Conservation (phyloP, 805 yeast species). For the Saitoella complicata region DNA sequence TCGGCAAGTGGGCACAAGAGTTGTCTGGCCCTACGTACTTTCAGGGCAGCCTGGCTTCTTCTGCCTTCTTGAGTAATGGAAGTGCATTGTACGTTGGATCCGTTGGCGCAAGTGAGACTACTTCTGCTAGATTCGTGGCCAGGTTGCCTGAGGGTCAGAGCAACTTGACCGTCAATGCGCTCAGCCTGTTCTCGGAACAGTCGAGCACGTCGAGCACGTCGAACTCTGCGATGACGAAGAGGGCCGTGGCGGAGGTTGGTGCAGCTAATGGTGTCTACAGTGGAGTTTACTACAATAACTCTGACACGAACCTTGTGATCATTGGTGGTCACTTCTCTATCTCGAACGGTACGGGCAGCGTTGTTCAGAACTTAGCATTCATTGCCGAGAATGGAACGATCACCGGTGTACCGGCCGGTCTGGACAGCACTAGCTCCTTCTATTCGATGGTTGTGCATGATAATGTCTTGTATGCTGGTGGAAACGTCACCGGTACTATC, state of each 20-base stretch:
- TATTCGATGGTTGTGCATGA: constrained; percentile 15
- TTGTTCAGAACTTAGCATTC: constrained; percentile 11
- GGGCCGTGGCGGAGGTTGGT: too few relatives aligned
- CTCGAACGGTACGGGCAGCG: too few relatives aligned
- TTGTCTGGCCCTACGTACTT: constrained; percentile 6
- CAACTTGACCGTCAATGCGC: neutral
- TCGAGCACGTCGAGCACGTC: neutral
- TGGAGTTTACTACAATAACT: constrained; percentile 31
- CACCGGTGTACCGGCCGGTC: constrained; percentile 11
- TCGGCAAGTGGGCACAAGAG: constrained; percentile 5
- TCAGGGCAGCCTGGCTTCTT: constrained; percentile 6
- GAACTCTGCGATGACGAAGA: neutral
- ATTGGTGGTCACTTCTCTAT: constrained; percentile 42
- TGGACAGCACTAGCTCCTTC: constrained; percentile 11
- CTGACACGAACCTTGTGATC: constrained; percentile 25
- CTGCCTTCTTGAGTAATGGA: constrained; percentile 1
- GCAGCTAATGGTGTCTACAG: constrained; percentile 13
- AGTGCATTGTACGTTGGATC: constrained; percentile 7
- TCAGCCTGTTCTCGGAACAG: constrained; percentile 4
- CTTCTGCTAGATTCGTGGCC: too few relatives aligned
- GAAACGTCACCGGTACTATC: constrained; percentile 17
- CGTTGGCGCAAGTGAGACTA: neutral
- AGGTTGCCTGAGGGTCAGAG: constrained; percentile 1
- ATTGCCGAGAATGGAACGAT: constrained; percentile 16
- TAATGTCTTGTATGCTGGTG: constrained; percentile 19